Conservation (phyloP, 352 stramenopile species). For the Phytophthora citrophthora region DNA sequence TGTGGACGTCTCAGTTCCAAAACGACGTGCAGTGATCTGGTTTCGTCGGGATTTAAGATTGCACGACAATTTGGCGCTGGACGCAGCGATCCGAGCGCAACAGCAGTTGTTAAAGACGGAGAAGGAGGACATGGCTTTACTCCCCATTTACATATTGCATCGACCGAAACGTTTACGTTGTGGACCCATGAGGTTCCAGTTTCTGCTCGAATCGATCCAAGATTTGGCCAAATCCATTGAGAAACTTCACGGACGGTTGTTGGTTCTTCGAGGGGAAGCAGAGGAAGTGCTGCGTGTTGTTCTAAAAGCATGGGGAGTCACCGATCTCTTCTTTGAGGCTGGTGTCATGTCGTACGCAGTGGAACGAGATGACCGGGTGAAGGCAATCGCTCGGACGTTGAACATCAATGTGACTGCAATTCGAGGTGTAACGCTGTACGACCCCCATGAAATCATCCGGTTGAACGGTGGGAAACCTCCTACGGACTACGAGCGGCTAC, state of each 20-base stretch:
- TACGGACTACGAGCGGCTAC: conserved; percentile 59
- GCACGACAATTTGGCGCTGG: conserved; percentile 95
- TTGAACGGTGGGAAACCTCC: conserved; percentile 50
- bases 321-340: conserved; percentile 75
- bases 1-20: conserved; percentile 3
- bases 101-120: conserved; percentile 11
- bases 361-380: conserved; percentile 49
- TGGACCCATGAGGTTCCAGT: conserved; percentile 83
- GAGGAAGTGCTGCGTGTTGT: conserved; percentile 59
- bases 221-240: conserved; percentile 69
- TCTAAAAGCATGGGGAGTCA: conserved; percentile 65
- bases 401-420: conserved; percentile 44
- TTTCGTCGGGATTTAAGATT: conserved; percentile 95
- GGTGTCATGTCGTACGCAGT: conserved; percentile 60
- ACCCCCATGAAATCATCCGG: conserved; percentile 59
- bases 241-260: conserved; percentile 40
- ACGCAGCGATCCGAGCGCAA: conserved; percentile 57
- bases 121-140: conserved; percentile 37
- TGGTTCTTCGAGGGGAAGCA: conserved; percentile 67
- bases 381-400: conserved; percentile 39
- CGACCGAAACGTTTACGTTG: conserved; percentile 71
- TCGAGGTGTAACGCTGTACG: conserved; percentile 60
- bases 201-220: conserved; percentile 91
- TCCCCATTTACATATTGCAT: conserved; percentile 91
- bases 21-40: conserved; percentile 81